phyloP scores from a whole-genome alignment of 306 rosid genomes.

The Fragaria nilgerrensis region DNA sequence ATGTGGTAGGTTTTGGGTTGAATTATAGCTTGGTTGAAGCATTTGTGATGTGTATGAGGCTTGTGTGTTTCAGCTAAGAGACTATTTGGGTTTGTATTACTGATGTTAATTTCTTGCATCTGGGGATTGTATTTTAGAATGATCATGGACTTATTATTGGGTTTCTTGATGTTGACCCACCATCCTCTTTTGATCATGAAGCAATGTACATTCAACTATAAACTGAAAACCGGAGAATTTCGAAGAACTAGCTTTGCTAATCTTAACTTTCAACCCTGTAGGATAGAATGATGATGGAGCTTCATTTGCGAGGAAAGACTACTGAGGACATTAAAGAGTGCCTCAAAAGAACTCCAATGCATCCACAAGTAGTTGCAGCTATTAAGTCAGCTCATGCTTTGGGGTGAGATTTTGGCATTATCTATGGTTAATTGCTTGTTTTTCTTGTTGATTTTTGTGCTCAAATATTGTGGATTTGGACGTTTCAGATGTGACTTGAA shows the following conservation, averaged over 20 bases:
- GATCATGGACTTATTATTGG: neutral
- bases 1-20: neutral
- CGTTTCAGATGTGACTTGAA: conserved; percentile 63
- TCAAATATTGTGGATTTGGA: conserved; percentile 3
- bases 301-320: conserved; percentile 61
- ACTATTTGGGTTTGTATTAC: neutral
- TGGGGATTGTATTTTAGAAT: neutral
- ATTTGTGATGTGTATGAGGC: neutral
- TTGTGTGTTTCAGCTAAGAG: neutral
- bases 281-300: conserved; percentile 66
- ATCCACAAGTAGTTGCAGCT: conserved; percentile 52
- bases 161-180: neutral
- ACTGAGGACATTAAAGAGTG: conserved; percentile 44
- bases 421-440: neutral
- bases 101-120: neutral
- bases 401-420: conserved; percentile 39
- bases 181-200: neutral
- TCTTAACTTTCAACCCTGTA: neutral
- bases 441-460: conserved; percentile 1
- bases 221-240: neutral
- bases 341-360: conserved; percentile 44
- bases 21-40: neutral
- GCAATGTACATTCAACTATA: neutral
- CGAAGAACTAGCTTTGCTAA: neutral
- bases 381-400: conserved; percentile 57